These are phyloP conservation scores for Bruguiera sexangula DNA, from an alignment of 345 rosid species.

Conservation along the genomic window DNA sequence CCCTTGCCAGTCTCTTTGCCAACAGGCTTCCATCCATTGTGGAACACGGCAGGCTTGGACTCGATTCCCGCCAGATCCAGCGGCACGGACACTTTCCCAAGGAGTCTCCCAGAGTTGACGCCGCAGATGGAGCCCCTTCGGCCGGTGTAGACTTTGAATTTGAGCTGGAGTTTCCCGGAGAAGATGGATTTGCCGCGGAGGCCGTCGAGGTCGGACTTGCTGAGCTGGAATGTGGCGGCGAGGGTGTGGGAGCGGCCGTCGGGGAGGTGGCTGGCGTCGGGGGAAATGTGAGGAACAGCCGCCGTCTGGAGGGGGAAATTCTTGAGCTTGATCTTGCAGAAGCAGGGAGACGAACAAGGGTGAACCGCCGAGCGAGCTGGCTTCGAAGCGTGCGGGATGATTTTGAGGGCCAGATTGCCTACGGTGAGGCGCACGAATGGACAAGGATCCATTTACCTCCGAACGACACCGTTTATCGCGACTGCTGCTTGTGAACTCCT, in stretches of 20 bases:
- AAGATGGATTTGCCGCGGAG: conserved; percentile 61
- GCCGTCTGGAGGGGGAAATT: conserved; percentile 59
- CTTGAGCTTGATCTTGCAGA: conserved; percentile 75
- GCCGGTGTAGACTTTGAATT: conserved; percentile 66
- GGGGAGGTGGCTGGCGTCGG: conserved; percentile 40
- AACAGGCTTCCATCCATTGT: conserved; percentile 66
- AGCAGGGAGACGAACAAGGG: conserved; percentile 75
- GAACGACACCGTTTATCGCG: too few relatives aligned
- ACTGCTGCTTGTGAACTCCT: too few relatives aligned
- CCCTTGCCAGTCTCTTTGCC: conserved; percentile 53
- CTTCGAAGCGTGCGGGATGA: conserved; percentile 62
- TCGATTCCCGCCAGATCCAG: conserved; percentile 66
- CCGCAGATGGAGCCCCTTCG: conserved; percentile 73
- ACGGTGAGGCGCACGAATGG: conserved; percentile 82
- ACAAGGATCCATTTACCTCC: conserved; percentile 76
- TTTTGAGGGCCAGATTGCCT: conserved; percentile 60
- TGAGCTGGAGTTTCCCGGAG: conserved; percentile 47
- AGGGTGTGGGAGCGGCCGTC: conserved; percentile 31
- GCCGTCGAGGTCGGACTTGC: conserved; percentile 53
- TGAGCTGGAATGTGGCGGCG: conserved; percentile 78
- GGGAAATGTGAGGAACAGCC: conserved; percentile 54
- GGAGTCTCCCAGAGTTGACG: conserved; percentile 57
- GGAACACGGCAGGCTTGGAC: conserved; percentile 52
- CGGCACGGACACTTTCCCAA: conserved; percentile 72
- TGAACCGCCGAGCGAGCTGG: conserved; percentile 73